Percentiles rank a stretch among this genome's conserved stretches.
phyloP scores from a whole-genome alignment of 768 basidiomycete species.

The Kwoniella europaea region DNA sequence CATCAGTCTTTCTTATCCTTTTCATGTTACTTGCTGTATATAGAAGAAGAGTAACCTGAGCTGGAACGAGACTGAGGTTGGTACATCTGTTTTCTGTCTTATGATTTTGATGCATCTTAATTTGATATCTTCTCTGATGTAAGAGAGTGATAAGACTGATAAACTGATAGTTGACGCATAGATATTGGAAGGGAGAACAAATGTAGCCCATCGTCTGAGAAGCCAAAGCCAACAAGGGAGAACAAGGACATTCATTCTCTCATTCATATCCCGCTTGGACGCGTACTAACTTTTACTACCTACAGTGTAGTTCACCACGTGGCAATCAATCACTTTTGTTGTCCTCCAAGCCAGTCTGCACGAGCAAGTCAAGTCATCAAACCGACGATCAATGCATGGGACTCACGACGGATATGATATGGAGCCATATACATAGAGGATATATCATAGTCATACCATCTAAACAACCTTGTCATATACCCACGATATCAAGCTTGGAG shows the following conservation, averaged over 20 bases:
- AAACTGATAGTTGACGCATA: no score
- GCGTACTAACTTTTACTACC: background rate
- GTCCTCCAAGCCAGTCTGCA: background rate
- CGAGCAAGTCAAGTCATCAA: background rate
- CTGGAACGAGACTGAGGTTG: background rate
- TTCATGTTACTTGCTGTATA: background rate
- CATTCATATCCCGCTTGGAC: background rate
- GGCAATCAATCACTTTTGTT: background rate
- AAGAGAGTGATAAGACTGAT: no score
- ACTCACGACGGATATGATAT: no score
- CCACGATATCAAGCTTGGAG: no score
- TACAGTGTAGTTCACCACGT: background rate
- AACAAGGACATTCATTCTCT: background rate
- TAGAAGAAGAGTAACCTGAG: background rate
- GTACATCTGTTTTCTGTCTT: background rate
- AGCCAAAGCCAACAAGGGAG: background rate
- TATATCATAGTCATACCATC: background rate
- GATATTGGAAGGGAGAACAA: no score
- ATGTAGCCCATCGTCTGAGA: no score
- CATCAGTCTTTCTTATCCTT: no score
- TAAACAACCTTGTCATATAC: background rate
- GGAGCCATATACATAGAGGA: no score
- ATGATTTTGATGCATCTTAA: constrained; percentile 9
- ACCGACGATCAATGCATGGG: background rate
- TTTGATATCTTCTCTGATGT: no score